phyloP scores from a whole-genome alignment of 805 yeast genomes.

The Saturnispora halmiae region DNA sequence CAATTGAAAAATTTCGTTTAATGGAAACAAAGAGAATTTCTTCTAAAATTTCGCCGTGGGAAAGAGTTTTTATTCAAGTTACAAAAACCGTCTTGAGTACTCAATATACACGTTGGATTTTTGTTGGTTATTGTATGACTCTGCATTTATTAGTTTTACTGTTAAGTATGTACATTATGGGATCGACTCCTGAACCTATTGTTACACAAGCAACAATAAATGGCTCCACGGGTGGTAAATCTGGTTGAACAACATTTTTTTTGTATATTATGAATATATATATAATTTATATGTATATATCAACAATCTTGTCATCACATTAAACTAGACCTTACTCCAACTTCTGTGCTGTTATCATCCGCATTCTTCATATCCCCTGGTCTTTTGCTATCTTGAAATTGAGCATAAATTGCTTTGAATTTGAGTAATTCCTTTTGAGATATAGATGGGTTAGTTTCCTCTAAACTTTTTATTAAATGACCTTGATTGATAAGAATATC shows the following conservation, averaged over 20 bases:
- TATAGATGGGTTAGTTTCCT: conserved; percentile 84
- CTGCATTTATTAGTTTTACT: conserved; percentile 67
- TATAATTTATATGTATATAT: not conserved
- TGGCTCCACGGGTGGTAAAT: conserved; percentile 24
- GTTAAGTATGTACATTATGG: conserved; percentile 47
- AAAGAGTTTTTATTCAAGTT: conserved; percentile 63
- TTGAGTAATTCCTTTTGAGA: conserved; percentile 62
- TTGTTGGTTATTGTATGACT: conserved; percentile 63
- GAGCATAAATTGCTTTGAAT: conserved; percentile 52
- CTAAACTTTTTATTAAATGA: conserved; percentile 54
- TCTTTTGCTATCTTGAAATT: conserved; percentile 54
- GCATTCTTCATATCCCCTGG: conserved; percentile 90
- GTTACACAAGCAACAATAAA: conserved; percentile 13
- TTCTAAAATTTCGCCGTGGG: conserved; percentile 66
- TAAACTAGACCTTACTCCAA: conserved; percentile 79
- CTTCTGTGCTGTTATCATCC: conserved; percentile 53
- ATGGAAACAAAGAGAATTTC: conserved; percentile 68
- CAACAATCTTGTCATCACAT: no score
- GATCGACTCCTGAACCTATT: conserved; percentile 13
- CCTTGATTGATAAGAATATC: conserved; percentile 39
- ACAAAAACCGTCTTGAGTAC: conserved; percentile 72
- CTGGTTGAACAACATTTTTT: conserved; percentile 7
- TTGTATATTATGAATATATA: not conserved
- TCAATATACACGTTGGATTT: conserved; percentile 59
- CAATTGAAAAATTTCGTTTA: conserved; percentile 72